Conservation (phyloP, 2,329 filamentous ascomycete genomes). For the Didymella segeticola region DNA sequence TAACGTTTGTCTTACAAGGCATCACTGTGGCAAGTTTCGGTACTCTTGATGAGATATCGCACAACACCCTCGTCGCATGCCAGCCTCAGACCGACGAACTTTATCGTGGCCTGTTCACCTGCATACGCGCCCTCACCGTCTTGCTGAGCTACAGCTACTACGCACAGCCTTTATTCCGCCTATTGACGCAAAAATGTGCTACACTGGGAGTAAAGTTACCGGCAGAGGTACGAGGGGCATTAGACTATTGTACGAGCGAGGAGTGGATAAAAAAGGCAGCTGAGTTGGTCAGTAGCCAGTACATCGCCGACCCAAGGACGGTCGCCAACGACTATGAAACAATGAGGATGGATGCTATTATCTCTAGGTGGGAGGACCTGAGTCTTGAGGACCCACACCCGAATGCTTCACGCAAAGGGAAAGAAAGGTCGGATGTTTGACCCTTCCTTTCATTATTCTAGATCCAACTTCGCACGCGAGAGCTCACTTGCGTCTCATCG, state of each 20-base stretch:
- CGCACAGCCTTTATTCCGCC: constrained; percentile 38
- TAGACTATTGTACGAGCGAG: constrained; percentile 34
- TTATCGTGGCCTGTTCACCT: constrained; percentile 37
- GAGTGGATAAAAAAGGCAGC: constrained; percentile 42
- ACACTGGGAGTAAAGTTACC: constrained; percentile 30
- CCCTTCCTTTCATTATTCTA: neutral
- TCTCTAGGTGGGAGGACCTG: constrained; percentile 36
- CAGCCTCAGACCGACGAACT: constrained; percentile 23
- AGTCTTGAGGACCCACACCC: constrained; percentile 20
- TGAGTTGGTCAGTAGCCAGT: constrained; percentile 37
- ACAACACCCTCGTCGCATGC: constrained; percentile 4
- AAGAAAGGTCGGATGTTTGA: neutral
- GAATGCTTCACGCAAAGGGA: neutral
- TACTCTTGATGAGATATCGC: constrained; percentile 35
- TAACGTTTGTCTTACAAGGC: constrained; percentile 36
- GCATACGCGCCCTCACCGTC: constrained; percentile 32
- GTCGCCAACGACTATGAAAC: constrained; percentile 22
- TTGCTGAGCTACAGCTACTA: constrained; percentile 37
- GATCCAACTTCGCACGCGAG: neutral
- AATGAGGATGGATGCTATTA: constrained; percentile 38
- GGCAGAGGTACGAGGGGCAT: constrained; percentile 22
- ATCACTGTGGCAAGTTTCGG: constrained; percentile 35
- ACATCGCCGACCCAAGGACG: constrained; percentile 36
- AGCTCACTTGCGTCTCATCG: constrained; percentile 5
- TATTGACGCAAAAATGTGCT: constrained; percentile 38